Evolutionary conservation across 371 early-diverging fungal genomes (phyloP), one percentile per base, ranked within the genome.

Genomic region (Neoconidiobolus thromboides): DNA sequence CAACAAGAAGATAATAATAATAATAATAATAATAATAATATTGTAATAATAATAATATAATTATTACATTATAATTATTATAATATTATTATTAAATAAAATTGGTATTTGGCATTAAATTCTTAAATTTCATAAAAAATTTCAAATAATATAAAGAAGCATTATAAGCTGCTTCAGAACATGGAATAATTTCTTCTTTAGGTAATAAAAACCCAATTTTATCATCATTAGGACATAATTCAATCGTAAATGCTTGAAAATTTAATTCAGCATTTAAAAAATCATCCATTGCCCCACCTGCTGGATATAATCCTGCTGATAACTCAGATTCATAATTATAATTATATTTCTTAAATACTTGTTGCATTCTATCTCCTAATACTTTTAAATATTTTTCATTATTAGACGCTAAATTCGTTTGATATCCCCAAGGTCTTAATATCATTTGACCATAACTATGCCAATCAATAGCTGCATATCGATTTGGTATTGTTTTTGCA

Each of bases 391-490:
- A 38, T 3, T 38, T 6, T n/a, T 55, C 56, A 12, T 55, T 44
- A 12, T 55, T 55, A 15, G 38, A n/a, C 14, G 41, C 26, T 3
- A 37, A 10, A 12, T 43, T 3, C 15, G 5, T 15, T 15, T 12
- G 3, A 10, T 12, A 55, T n/a, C 56, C 56, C 56, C 56, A 55
- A 26, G 41, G 41, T 2, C 56, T 9, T 39, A 55, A 15, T n/a
- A 55, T 43, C 12, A 43, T 5, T 26, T 55, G 56, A 44, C 56
- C 46, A 66, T 71, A 80, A 39, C 71, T 69, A 58, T 78, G 81
- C 53, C 76, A 74, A 61, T 81, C 81, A 60, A 81, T 73, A 38
- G 72, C 79, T 0, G 73, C 79, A 15, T 78, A 67, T 41, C 73
- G 67, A 14, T 70, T 67, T 41, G 69, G 71, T 61, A 73, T 69